phyloP scores from a whole-genome alignment of 768 basidiomycete genomes.

The Crassisporium funariophilum region DNA sequence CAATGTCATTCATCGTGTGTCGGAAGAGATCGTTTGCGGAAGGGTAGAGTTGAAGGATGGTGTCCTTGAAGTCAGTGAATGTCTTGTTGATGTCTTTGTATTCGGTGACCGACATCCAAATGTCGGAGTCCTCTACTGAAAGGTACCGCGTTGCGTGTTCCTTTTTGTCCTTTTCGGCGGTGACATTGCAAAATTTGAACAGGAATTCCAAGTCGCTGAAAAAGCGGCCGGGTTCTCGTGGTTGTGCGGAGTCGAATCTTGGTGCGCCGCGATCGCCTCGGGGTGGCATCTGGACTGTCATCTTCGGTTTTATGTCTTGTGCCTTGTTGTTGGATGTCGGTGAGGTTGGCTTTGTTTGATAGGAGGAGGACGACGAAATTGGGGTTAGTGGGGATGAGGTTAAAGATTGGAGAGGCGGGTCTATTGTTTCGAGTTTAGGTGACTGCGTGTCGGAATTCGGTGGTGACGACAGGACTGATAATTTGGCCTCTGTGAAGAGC shows the following conservation, averaged over 20 bases:
- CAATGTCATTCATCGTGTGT: conserved; percentile 8
- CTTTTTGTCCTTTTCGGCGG: neutral
- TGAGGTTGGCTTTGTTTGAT: neutral
- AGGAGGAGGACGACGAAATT: neutral
- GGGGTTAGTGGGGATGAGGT: neutral
- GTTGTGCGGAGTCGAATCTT: neutral
- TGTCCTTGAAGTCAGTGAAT: conserved; percentile 9
- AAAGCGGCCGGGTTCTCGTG: neutral
- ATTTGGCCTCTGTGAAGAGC: too few relatives aligned
- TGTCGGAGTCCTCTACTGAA: neutral
- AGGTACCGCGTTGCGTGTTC: neutral
- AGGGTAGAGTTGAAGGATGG: conserved; percentile 9
- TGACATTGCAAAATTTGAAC: neutral
- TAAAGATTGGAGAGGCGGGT: too few relatives aligned
- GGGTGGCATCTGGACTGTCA: conserved; percentile 12
- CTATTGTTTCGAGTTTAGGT: too few relatives aligned
- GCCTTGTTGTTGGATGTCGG: too few relatives aligned
- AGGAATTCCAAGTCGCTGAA: conserved; percentile 1
- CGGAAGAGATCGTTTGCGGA: conserved; percentile 5
- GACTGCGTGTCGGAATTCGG: too few relatives aligned
- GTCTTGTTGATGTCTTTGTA: neutral
- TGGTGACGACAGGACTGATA: too few relatives aligned
- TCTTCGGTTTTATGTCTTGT: too few relatives aligned
- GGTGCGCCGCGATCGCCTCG: conserved; percentile 3
- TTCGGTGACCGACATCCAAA: neutral